Evolutionary conservation across 2,329 filamentous ascomycete genomes (phyloP).

Genomic region (Hypoxylon sp.): DNA sequence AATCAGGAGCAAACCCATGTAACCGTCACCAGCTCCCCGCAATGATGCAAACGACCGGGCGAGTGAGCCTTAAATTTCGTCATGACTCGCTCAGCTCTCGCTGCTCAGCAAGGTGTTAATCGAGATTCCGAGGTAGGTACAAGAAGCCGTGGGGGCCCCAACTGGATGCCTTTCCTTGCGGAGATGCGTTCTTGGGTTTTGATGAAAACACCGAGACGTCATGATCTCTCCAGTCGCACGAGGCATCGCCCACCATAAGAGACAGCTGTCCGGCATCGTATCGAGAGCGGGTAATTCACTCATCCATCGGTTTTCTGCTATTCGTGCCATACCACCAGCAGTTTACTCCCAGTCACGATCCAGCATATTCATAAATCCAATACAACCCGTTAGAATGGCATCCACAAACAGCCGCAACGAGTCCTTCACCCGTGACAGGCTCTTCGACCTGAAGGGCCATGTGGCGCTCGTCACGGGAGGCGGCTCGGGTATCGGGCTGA

Average conservation of each 20-base stretch:
- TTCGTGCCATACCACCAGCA: slow-evolving; percentile 9
- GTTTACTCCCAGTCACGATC: slow-evolving; percentile 10
- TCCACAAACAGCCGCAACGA: slow-evolving; percentile 46
- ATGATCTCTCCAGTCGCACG: slow-evolving; percentile 42
- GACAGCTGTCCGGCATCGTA: slow-evolving; percentile 21
- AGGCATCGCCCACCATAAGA: slow-evolving; percentile 37
- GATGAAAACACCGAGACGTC: slow-evolving; percentile 40
- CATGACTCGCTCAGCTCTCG: slow-evolving; percentile 30
- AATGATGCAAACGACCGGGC: slow-evolving; percentile 31
- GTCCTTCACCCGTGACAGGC: slow-evolving; percentile 52
- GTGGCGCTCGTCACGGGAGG: slow-evolving; percentile 63
- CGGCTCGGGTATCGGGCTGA: slow-evolving; percentile 74
- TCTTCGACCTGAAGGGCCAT: slow-evolving; percentile 58
- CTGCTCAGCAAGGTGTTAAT: slow-evolving; percentile 5
- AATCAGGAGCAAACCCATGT: background rate
- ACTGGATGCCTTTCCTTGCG: background rate
- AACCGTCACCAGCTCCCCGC: slow-evolving; percentile 21
- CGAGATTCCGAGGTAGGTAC: slow-evolving; percentile 10
- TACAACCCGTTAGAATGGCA: slow-evolving; percentile 42
- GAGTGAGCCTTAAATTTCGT: slow-evolving; percentile 33
- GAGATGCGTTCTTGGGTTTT: slow-evolving; percentile 24
- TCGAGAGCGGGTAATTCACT: slow-evolving; percentile 17
- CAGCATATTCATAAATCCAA: slow-evolving; percentile 4
- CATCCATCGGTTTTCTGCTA: slow-evolving; percentile 9
- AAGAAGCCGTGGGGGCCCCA: slow-evolving; percentile 12